Base-by-base conservation (phyloP, 257 asterid genomes). In the Buddleja alternifolia region DNA sequence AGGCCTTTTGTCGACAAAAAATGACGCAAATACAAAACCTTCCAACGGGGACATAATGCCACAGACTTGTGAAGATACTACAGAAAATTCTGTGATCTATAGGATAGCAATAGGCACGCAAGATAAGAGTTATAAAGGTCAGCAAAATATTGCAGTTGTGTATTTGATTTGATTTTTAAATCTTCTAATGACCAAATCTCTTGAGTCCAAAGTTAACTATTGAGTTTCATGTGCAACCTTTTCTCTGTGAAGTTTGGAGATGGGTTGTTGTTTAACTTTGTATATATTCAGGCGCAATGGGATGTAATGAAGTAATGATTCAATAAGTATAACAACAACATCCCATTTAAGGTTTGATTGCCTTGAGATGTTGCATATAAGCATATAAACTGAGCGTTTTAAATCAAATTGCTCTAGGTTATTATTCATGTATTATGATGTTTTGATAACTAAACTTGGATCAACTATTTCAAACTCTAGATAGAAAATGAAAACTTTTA, bases 111-210 rank as follows among this genome's bases (percentile, higher is more conserved):
- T 60, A 45, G 73, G 64, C 45, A 51, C 47, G 17, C 51, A 55
- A 7, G 81, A 65, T 39, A 57, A 55, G 65, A 32, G 4, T 53
- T 23, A 69, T 70, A 77, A 78, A 88, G 90, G 95, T 87, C 66
- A 63, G 75, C 46, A 57, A 58, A n/a, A 24, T 50, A 4, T n/a
- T 40, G 34, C 25, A 39, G 47, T 56, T 20, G 10, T 53, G 6
- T 70, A 39, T 50, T 29, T 15, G 32, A 29, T 59, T 57, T 42
- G 58, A 53, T 75, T 24, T n/a, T 65, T 9, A 46, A 46, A 58
- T 41, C 54, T 68, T 65, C 0, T 6, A 45, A 10, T 10, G 15
- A 14, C 10, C 34, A 56, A 4, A 56, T 63, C 48, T 53, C n/a
- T 23, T 29, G 36, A 55, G 23, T 24, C 29, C 15, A 3, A 16